Evolutionary conservation across 257 asterid species (phyloP).

Genomic region (Ilex aquifolium): DNA sequence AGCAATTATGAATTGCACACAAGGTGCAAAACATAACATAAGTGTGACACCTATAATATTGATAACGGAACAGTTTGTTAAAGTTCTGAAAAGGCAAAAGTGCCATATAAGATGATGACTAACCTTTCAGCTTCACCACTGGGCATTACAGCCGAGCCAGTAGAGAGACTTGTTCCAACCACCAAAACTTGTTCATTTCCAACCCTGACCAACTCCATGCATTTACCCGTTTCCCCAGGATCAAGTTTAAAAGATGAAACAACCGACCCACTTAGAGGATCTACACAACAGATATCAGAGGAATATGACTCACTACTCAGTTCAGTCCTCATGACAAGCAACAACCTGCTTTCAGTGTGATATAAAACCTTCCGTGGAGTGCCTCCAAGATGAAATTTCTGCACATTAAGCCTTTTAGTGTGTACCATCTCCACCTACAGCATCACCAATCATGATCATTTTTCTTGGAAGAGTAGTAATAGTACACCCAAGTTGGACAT

Average conservation of each 20-base stretch:
- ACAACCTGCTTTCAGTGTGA: conserved; percentile 74
- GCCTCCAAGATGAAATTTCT: conserved; percentile 90
- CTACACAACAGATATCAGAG: conserved; percentile 90
- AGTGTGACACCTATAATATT: too few species aligned
- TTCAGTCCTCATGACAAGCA: conserved; percentile 88
- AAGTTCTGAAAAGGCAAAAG: too few species aligned
- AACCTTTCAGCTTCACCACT: conserved; percentile 99
- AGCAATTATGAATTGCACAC: too few species aligned
- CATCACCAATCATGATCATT: background rate
- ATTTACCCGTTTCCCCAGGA: conserved; percentile 88
- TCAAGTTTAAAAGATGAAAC: conserved; percentile 79
- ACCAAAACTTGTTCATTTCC: conserved; percentile 78
- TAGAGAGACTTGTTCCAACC: conserved; percentile 84
- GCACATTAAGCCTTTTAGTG: conserved; percentile 95
- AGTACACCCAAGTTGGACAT: too few species aligned
- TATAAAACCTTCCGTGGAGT: conserved; percentile 88
- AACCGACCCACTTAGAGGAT: conserved; percentile 80
- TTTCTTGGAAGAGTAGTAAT: background rate
- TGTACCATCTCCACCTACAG: conserved; percentile 95
- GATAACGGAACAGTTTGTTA: too few species aligned
- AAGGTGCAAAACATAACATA: too few species aligned
- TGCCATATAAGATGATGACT: background rate
- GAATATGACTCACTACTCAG: conserved; percentile 59
- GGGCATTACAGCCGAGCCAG: conserved; percentile 93
- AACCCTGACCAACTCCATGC: conserved; percentile 86